These are phyloP conservation scores for Coemansia sp. DNA, from an alignment of 192 early-diverging fungal species.

Conservation along the genomic window DNA sequence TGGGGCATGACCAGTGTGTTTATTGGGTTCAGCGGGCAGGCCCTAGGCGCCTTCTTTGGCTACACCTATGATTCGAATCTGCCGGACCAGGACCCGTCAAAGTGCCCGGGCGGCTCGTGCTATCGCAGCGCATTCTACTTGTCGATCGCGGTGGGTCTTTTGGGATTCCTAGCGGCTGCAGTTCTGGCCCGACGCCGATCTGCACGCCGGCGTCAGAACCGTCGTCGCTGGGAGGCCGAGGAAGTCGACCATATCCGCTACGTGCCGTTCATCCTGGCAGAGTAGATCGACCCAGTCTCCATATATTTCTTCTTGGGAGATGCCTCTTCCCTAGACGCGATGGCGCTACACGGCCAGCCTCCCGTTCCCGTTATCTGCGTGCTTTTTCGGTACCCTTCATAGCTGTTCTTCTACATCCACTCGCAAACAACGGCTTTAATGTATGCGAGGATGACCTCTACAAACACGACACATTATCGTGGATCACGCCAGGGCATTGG, in stretches of 20 bases:
- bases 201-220: slow-evolving; percentile 30
- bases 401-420: no score
- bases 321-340: background rate
- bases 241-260: slow-evolving; percentile 34
- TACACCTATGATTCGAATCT: slow-evolving; percentile 52
- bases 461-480: no score
- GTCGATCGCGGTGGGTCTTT: slow-evolving; percentile 6
- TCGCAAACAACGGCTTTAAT: no score
- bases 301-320: no score
- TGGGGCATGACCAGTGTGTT: slow-evolving; percentile 53
- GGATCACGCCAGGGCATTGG: no score
- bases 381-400: no score
- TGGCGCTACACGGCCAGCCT: no score
- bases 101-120: slow-evolving; percentile 32
- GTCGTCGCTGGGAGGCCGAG: slow-evolving; percentile 41
- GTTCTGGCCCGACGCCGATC: slow-evolving; percentile 22
- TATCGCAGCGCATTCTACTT: slow-evolving; percentile 41
- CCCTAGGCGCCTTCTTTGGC: slow-evolving; percentile 57
- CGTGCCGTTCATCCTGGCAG: slow-evolving; percentile 42
- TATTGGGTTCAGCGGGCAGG: slow-evolving; percentile 57
- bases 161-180: slow-evolving; percentile 19
- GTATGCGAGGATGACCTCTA: no score
- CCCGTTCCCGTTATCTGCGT: no score
- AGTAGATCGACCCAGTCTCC: slow-evolving; percentile 3
- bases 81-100: slow-evolving; percentile 43